These are phyloP conservation scores for Paecilomyces sp. DNA, from an alignment of 2,329 filamentous ascomycete species.

Conservation along the genomic window DNA sequence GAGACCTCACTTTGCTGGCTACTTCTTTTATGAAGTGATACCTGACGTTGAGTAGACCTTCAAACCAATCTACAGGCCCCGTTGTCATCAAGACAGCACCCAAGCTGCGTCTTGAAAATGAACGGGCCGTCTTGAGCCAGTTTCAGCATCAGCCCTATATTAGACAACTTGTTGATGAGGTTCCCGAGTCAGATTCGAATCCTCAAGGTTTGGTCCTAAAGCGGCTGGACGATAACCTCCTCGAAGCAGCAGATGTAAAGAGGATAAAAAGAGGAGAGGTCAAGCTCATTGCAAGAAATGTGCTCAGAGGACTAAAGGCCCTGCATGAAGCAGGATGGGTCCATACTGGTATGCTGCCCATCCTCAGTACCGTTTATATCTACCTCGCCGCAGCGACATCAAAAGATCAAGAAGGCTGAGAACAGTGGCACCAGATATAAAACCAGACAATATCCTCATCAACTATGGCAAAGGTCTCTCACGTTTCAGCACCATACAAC, in stretches of 20 bases:
- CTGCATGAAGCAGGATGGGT: background rate
- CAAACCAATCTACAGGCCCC: background rate
- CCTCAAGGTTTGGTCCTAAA: background rate
- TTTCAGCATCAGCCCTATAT: background rate
- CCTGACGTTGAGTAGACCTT: background rate
- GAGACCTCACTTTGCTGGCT: background rate
- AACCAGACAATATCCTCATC: background rate
- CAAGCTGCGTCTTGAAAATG: background rate
- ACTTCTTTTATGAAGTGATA: background rate
- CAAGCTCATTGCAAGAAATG: background rate
- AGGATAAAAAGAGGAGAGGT: background rate
- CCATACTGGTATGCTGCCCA: background rate
- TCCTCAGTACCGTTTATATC: background rate
- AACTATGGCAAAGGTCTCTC: background rate
- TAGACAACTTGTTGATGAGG: background rate
- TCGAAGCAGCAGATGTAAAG: background rate
- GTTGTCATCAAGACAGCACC: background rate
- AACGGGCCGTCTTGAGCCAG: background rate
- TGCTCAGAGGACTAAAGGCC: background rate
- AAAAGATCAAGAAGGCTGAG: background rate
- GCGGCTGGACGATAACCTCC: background rate
- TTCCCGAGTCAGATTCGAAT: background rate
- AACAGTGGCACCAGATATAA: background rate
- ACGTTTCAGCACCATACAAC: background rate
- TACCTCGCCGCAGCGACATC: background rate